Conservation (phyloP, 2,329 filamentous ascomycete genomes). For the Cercospora canescens region DNA sequence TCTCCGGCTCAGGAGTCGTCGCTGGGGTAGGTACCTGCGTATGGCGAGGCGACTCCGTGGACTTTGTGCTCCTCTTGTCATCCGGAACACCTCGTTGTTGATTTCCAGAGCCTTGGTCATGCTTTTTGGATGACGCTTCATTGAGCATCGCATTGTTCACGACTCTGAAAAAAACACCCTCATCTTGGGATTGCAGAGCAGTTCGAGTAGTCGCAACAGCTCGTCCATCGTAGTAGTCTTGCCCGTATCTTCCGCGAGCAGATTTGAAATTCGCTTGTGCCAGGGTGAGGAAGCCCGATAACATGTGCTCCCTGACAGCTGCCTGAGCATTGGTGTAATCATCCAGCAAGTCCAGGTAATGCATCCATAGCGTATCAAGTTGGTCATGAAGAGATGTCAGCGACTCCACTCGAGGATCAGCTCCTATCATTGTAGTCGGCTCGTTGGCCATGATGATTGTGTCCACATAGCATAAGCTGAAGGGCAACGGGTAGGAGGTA, state of each 20-base stretch:
- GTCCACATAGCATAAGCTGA: background rate
- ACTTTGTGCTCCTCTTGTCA: background rate
- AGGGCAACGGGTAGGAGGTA: background rate
- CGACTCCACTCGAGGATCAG: background rate
- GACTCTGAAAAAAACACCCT: background rate
- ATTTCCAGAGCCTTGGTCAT: background rate
- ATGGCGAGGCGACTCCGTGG: background rate
- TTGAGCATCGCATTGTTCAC: background rate
- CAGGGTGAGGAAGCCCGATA: conserved; percentile 53
- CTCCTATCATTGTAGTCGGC: background rate
- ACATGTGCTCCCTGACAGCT: conserved; percentile 56
- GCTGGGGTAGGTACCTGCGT: conserved; percentile 29
- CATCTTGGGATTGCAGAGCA: background rate
- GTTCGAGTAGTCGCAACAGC: conserved; percentile 16
- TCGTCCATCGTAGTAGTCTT: conserved; percentile 70
- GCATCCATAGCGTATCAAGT: conserved; percentile 65
- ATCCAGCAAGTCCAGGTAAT: conserved; percentile 66
- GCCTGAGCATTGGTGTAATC: conserved; percentile 63
- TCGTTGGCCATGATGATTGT: background rate
- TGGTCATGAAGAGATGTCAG: conserved; percentile 35
- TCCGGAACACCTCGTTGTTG: background rate
- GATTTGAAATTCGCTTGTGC: conserved; percentile 74
- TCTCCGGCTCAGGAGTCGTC: conserved; percentile 47
- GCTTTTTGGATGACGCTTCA: background rate
- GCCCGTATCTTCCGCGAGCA: conserved; percentile 62